Evolutionary conservation across 1,284 basidiomycete species (phyloP).

Genomic region (Rhodotorula sp.): DNA sequence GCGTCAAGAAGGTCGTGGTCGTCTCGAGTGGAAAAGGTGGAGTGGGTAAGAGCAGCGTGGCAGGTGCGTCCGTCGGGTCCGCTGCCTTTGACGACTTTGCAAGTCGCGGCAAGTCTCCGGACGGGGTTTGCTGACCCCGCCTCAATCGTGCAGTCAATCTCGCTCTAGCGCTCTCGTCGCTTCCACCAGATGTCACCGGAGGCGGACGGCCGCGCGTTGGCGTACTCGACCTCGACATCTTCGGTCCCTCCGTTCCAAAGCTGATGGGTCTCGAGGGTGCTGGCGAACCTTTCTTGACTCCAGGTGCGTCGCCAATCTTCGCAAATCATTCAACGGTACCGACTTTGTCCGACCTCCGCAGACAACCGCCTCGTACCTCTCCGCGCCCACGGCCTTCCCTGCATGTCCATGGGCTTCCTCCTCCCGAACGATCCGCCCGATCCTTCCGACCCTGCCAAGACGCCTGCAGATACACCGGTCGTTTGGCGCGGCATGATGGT

Average conservation of each 20-base stretch:
- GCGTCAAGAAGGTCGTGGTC: slow-evolving; percentile 65
- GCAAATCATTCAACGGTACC: neutral
- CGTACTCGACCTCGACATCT: slow-evolving; percentile 90
- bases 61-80: slow-evolving; percentile 58
- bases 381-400: slow-evolving; percentile 82
- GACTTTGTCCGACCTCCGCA: neutral
- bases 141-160: slow-evolving; percentile 67
- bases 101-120: neutral
- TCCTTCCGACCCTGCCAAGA: slow-evolving; percentile 42
- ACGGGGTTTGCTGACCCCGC: neutral
- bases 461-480: slow-evolving; percentile 67
- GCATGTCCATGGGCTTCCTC: slow-evolving; percentile 94
- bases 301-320: slow-evolving; percentile 55
- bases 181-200: slow-evolving; percentile 38
- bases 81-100: no score
- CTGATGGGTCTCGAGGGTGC: slow-evolving; percentile 83
- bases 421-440: slow-evolving; percentile 48
- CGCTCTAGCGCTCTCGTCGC: slow-evolving; percentile 65
- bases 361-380: slow-evolving; percentile 71
- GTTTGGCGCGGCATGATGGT: slow-evolving; percentile 99
- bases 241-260: slow-evolving; percentile 93
- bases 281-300: slow-evolving; percentile 76
- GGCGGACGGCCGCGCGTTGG: slow-evolving; percentile 63
- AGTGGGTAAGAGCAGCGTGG: slow-evolving; percentile 93
- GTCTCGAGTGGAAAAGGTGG: slow-evolving; percentile 96